Base-by-base conservation (phyloP, 768 basidiomycete genomes). In the Lactarius pseudohatsudake region DNA sequence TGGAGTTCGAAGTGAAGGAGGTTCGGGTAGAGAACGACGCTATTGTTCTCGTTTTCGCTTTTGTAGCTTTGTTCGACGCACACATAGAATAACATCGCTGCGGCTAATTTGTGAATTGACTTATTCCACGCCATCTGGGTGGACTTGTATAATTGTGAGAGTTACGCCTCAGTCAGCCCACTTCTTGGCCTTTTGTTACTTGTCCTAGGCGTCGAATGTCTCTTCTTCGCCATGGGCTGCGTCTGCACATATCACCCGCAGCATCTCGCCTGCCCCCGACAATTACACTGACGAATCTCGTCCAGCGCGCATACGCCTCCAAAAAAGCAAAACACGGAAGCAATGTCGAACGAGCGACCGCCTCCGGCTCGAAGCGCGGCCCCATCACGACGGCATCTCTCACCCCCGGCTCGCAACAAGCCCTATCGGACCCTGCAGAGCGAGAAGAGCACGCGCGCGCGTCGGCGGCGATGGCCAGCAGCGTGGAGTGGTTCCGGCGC, bases 401-500 rank as follows among this genome's bases (percentile, higher is more conserved):
- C 64, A 76, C 90, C 43, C 91, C 91, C 0, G 85, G 86, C 40
- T 92, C 91, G 3, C 79, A 88, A 72, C 84, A 83, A 50, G 82
- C 80, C 36, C 82, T 91, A 34, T 80, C 80, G 3, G 81, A 85
- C 58, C 69, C 68, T 11, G 79, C 80, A 2, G 79, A 86, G 8
- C 82, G 79, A 43, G 78, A 80, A 13, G 90, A 91, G 72, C 89
- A 89, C 69, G 75, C 79, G 40, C 88, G 85, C 70, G 77, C 85
- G 0, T 87, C 89, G 68, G 75, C 79, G 8, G 84, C 83, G 67
- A 94, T 94, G 90, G 73, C 77, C 40, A 74, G 79, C 2, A 79
- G 82, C 4, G 81, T 89, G n/a, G 89, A 90, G 26, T 87, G 87
- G 85, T 89, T 85, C 80, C 81, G 86, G 63, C 90, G 90, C 68